Evolutionary conservation across 345 rosid species (phyloP), one percentile per base, ranked within the genome.

Genomic region (Kernera saxatilis): DNA sequence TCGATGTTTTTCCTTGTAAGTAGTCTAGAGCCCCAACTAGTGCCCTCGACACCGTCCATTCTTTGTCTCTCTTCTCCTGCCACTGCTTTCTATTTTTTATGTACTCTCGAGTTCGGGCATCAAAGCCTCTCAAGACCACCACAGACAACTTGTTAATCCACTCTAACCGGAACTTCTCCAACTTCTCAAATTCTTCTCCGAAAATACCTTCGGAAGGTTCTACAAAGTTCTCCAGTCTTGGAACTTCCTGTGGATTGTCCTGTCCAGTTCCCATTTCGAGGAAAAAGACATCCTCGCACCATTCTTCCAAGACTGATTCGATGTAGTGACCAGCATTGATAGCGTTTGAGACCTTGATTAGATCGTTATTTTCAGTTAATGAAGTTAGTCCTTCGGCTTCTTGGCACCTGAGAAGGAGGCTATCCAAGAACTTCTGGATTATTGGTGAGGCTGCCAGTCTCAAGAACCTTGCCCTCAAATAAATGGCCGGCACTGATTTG

Each of bases 361-460:
- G 79, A 71, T 87, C 99, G 71, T 81, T 79, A 44, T 89, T 85
- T 73, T 89, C 97, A 2, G 96, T 87, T 71, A 89, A 72, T 22
- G 98, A 92, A 69, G 99, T 94, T 79, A 89, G 66, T 62, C 98
- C 98, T 83, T 91, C 98, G 6, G 98, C 98, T 71, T 89, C 98
- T 78, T 88, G 99, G 79, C 99, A 89, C 77, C 92, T 84, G 71
- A 78, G 71, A 71, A 86, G 83, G 57, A 86, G 67, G 70, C 88
- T 70, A 75, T 92, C 92, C 80, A 88, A 80, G 82, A 87, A 87
- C 48, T 72, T 76, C 5, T 74, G 85, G 70, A 88, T 64, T 15
- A 79, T 75, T 46, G 96, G 93, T 3, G 79, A 77, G 67, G 86
- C 96, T 39, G 85, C 85, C 75, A 87, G 78, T 77, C 78, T 84